Evolutionary conservation across 1,284 basidiomycete genomes (phyloP).

Genomic region (Rhodotorula sp.): DNA sequence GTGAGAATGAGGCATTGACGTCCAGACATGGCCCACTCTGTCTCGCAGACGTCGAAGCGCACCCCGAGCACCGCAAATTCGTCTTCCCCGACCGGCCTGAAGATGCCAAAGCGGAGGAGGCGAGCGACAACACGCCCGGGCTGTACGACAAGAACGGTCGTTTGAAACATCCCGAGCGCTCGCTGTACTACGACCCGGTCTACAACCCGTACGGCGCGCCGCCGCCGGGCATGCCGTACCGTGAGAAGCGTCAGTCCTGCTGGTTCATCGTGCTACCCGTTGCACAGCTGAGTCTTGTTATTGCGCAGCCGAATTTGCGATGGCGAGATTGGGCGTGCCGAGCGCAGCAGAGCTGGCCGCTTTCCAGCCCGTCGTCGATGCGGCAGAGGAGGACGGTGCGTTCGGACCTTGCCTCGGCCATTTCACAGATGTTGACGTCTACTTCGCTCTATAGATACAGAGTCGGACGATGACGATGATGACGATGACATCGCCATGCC

Average conservation of each 20-base stretch:
- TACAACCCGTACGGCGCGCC: conserved; percentile 95
- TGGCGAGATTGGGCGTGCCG: conserved; percentile 34
- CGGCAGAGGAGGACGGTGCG: conserved; percentile 2
- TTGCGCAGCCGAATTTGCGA: conserved; percentile 24
- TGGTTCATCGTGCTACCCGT: neutral
- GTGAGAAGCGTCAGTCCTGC: conserved; percentile 59
- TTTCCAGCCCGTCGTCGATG: conserved; percentile 22
- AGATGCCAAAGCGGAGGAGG: neutral
- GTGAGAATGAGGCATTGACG: too few relatives aligned
- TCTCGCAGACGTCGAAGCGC: conserved; percentile 66
- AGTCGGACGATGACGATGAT: conserved; percentile 51
- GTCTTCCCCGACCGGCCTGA: conserved; percentile 34
- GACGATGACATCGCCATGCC: conserved; percentile 87
- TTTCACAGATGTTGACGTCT: neutral
- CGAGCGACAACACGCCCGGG: conserved; percentile 18
- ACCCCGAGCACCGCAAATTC: conserved; percentile 59
- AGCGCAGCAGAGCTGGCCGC: conserved; percentile 40
- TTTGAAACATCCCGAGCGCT: conserved; percentile 54
- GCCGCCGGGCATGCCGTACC: conserved; percentile 93
- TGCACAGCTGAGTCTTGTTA: neutral
- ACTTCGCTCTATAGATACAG: neutral
- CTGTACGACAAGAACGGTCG: conserved; percentile 36
- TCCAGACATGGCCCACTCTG: neutral
- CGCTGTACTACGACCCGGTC: conserved; percentile 86
- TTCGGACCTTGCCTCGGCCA: neutral